A percentile compares a stretch with the other conserved stretches of the same genome.
These are phyloP conservation scores for Coemansia aciculifera DNA, from an alignment of 192 early-diverging fungal species.

Conservation along the genomic window DNA sequence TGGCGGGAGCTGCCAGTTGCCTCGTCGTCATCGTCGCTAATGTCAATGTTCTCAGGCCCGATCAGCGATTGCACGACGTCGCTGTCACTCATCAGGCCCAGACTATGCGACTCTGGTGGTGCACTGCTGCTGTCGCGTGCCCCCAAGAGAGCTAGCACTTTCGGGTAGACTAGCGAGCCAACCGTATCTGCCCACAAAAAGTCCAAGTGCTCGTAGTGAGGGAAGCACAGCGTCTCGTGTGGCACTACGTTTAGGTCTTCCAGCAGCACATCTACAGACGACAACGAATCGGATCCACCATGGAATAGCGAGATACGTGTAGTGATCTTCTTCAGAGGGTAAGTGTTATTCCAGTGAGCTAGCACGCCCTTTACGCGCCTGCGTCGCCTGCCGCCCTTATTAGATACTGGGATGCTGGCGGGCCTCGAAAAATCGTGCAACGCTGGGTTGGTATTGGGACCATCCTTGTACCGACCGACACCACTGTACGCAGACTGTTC, in stretches of 20 bases:
- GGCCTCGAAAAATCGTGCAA: conserved; percentile 24
- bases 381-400: conserved; percentile 50
- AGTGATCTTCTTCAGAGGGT: conserved; percentile 61
- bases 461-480: background rate
- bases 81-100: background rate
- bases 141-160: conserved; percentile 38
- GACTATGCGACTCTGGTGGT: conserved; percentile 3
- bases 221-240: conserved; percentile 60
- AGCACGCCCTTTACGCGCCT: conserved; percentile 63
- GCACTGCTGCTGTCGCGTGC: conserved; percentile 20
- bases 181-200: conserved; percentile 57
- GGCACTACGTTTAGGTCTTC: conserved; percentile 50
- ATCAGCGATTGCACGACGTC: background rate
- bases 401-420: conserved; percentile 21
- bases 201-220: conserved; percentile 80
- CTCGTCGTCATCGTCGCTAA: background rate
- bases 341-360: conserved; percentile 59
- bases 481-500: conserved; percentile 7
- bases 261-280: conserved; percentile 65
- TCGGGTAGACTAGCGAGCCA: conserved; percentile 44
- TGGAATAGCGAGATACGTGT: conserved; percentile 92
- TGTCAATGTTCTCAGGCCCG: background rate
- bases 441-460: background rate
- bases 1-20: background rate
- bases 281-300: conserved; percentile 82